These are phyloP conservation scores for Leccinum uliginosum DNA, from an alignment of 768 basidiomycete species.

Conservation along the genomic window DNA sequence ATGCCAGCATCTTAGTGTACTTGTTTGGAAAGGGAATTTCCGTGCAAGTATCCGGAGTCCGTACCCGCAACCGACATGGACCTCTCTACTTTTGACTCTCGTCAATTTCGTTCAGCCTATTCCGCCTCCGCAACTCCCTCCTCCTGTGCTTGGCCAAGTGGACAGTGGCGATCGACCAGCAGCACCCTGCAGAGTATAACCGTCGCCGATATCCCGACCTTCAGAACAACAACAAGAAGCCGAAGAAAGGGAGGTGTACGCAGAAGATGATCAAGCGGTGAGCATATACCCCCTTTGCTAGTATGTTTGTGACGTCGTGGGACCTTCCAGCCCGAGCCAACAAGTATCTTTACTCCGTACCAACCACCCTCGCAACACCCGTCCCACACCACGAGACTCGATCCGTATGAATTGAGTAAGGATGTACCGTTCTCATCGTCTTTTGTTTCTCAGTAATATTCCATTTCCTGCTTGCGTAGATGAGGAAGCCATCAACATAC, in stretches of 20 bases:
- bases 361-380: constrained; percentile 19
- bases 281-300: background rate
- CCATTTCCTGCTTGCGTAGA: constrained; percentile 8
- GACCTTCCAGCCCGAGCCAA: constrained; percentile 5
- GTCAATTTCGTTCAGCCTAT: constrained; percentile 19
- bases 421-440: background rate
- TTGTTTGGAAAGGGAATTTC: constrained; percentile 25
- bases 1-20: too few species aligned
- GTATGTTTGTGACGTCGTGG: background rate
- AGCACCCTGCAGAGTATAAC: background rate
- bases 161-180: background rate
- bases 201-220: background rate
- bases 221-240: background rate
- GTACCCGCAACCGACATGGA: constrained; percentile 26
- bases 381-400: constrained; percentile 9
- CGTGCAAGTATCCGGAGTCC: constrained; percentile 11
- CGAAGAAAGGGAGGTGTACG: background rate
- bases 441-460: background rate
- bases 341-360: constrained; percentile 21
- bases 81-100: constrained; percentile 13
- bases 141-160: background rate
- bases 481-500: constrained; percentile 17
- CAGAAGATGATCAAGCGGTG: background rate
- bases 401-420: constrained; percentile 28
- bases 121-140: constrained; percentile 9